These are phyloP conservation scores for Lachnellula occidentalis DNA, from an alignment of 2,329 filamentous ascomycete species.

Conservation along the genomic window DNA sequence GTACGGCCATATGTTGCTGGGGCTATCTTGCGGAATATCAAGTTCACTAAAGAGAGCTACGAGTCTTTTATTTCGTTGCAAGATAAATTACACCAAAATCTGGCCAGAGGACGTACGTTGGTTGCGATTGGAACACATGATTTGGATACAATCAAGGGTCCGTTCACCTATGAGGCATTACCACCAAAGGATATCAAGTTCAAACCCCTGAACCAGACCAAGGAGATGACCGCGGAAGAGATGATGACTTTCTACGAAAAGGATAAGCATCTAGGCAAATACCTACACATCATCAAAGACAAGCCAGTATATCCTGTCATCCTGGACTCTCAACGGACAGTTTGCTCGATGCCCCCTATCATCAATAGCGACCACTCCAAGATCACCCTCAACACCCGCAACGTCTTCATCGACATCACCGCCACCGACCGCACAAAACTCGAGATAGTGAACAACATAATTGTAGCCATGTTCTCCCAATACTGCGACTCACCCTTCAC, in stretches of 20 bases:
- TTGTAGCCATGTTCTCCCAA: constrained; percentile 94
- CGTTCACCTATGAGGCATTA: constrained; percentile 93
- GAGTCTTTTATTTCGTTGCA: constrained; percentile 97
- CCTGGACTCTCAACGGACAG: constrained; percentile 77
- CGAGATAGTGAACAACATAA: constrained; percentile 90
- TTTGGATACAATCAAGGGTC: constrained; percentile 84
- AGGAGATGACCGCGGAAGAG: constrained; percentile 80
- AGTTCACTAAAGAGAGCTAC: constrained; percentile 85
- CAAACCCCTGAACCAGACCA: constrained; percentile 81
- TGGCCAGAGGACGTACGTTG: constrained; percentile 85
- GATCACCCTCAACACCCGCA: constrained; percentile 84
- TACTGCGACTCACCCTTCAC: constrained; percentile 88
- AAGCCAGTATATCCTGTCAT: constrained; percentile 94
- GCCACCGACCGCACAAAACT: constrained; percentile 95
- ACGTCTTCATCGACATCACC: constrained; percentile 96
- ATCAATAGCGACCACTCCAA: constrained; percentile 98
- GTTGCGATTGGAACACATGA: constrained; percentile 98
- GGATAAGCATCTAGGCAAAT: constrained; percentile 86
- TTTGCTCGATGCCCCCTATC: constrained; percentile 93
- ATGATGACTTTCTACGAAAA: constrained; percentile 94
- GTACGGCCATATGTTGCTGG: constrained; percentile 86
- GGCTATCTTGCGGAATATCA: constrained; percentile 83
- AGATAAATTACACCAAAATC: constrained; percentile 95
- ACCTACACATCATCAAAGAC: constrained; percentile 90
- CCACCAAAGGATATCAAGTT: constrained; percentile 91